Evolutionary conservation across 495 filamentous ascomycete species (phyloP).

Genomic region (Elaphomyces granulatus): DNA sequence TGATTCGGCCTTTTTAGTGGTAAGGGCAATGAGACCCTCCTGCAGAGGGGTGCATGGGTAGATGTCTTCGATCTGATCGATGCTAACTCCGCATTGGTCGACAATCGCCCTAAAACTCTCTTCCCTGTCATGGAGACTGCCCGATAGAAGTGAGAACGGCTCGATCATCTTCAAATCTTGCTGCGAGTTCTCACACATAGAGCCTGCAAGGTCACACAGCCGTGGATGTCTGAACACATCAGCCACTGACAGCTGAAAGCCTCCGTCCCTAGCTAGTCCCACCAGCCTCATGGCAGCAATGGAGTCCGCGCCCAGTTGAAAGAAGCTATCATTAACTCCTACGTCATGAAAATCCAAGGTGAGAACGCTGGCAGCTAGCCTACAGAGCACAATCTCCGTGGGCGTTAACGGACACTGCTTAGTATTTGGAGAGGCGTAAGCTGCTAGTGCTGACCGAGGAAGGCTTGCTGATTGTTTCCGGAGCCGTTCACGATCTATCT

Average conservation of each 20-base stretch:
- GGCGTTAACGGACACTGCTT: too few relatives aligned
- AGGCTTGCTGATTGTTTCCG: conserved; percentile 1
- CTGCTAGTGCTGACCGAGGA: not conserved
- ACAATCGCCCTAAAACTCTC: too few relatives aligned
- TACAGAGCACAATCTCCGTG: not conserved
- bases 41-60: conserved; percentile 48
- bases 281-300: conserved; percentile 35
- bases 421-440: not conserved
- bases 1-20: conserved; percentile 29
- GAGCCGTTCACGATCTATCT: conserved; percentile 39
- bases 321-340: conserved; percentile 22
- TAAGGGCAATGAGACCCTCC: conserved; percentile 40
- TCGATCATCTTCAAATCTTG: not conserved
- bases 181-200: too few relatives aligned
- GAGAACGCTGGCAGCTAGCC: not conserved
- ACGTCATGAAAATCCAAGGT: not conserved
- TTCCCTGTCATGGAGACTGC: too few relatives aligned
- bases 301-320: conserved; percentile 39
- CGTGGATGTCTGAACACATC: conserved; percentile 21
- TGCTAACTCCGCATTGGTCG: conserved; percentile 11
- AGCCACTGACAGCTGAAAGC: conserved; percentile 18
- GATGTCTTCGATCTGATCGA: conserved; percentile 33
- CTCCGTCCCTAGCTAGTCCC: conserved; percentile 13
- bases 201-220: too few relatives aligned
- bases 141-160: not conserved